Percentiles rank a stretch among this genome's conserved stretches.
phyloP scores from a whole-genome alignment of 78 protist species.

The Dictyostelium discoideum region DNA sequence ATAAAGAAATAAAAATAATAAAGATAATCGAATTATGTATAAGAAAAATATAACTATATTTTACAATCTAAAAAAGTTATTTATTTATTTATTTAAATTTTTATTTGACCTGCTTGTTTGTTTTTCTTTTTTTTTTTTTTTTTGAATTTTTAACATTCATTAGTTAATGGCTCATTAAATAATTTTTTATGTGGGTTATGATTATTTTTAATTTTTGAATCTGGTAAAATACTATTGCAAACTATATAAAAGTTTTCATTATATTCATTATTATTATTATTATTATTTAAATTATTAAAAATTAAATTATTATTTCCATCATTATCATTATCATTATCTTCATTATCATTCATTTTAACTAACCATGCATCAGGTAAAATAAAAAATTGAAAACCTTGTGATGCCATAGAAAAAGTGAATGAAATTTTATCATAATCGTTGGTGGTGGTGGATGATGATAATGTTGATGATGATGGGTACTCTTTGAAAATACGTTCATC shows the following conservation, averaged over 20 bases:
- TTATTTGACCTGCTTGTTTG: not conserved
- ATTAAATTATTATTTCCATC: not conserved
- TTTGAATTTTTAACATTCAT: not conserved
- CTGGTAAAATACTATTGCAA: constrained; percentile 41
- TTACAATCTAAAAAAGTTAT: not conserved
- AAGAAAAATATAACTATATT: no score
- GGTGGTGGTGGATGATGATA: no score
- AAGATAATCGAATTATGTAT: no score
- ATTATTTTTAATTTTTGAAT: constrained; percentile 2
- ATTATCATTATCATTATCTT: not conserved
- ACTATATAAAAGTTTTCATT: not conserved
- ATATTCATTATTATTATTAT: not conserved
- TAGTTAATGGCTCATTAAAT: constrained; percentile 25
- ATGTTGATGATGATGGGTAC: not conserved
- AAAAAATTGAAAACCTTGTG: not conserved
- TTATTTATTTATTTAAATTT: not conserved
- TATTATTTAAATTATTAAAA: not conserved
- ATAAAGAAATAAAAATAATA: no score
- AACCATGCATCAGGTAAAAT: constrained; percentile 19
- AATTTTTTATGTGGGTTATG: not conserved
- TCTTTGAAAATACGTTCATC: constrained; percentile 27
- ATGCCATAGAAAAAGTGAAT: constrained; percentile 9
- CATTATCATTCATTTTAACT: not conserved
- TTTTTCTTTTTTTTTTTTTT: not conserved
- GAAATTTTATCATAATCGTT: constrained; percentile 23